Base-by-base conservation (phyloP, 2,329 filamentous ascomycete genomes). In the Pseudopithomyces chartarum region DNA sequence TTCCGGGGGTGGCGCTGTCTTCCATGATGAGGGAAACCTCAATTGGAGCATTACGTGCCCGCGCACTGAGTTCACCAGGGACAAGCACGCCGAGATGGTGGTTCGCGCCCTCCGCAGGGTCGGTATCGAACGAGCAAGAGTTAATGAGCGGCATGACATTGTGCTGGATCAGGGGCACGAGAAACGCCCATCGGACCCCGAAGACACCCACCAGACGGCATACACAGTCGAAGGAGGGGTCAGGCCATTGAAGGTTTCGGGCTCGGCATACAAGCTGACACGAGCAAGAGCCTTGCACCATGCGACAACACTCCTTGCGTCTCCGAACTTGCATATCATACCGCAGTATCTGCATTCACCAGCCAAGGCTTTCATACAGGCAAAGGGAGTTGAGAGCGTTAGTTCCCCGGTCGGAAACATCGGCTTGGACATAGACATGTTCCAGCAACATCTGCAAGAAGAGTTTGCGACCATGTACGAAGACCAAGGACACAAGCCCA, bases 31-130 rank as follows among this genome's bases (percentile, higher is more conserved):
- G 40, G 94, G 94, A 53, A 99, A 99, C 73, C 85, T 97, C 64
- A 99, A 99, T 77, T 99, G 93, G 82, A 90, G 90, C 71, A 91
- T 98, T 53, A 96, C 96, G 47, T 92, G 88, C 61, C 93, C 93
- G 1, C 85, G 90, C 0, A 80, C 82, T 0, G 78, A 77, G 0
- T 98, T 98, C 73, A 89, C 94, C 60, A 86, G 95, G 29, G 85
- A 97, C 79, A 90, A 86, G 71, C 91, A 98, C 78, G 94, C 92
- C 13, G 86, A 92, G 71, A 97, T 98, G 92, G 90, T 98, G 0
- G 92, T 93, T 38, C 85, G 89, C n/a, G 93, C 92, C 4, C 80
- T 99, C 56, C 81, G 83, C 39, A 76, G 76, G 2, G 79, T 90
- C 19, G 87, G 85, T 3, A 76, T 86, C 4, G 66, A 77, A 2